Conservation (phyloP, 1,284 basidiomycete genomes). For the Microbotryum intermedium region DNA sequence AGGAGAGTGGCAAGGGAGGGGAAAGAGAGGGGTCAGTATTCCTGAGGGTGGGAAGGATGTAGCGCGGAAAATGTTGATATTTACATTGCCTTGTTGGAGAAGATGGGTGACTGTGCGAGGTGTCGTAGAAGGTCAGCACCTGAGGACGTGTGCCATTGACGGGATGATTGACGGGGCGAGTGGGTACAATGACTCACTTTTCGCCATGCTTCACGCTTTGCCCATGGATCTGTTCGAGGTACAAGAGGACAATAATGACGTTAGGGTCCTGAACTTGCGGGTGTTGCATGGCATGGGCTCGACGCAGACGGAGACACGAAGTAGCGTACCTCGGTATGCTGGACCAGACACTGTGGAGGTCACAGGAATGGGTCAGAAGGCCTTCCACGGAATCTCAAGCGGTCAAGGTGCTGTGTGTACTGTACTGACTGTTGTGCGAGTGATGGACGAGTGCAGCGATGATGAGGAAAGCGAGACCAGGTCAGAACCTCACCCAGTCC, state of each 20-base stretch:
- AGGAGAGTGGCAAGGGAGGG: not conserved
- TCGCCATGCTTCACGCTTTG: conserved; percentile 85
- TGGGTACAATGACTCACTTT: conserved; percentile 41
- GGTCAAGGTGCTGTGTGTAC: too few relatives aligned
- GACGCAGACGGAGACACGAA: not conserved
- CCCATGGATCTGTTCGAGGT: conserved; percentile 65
- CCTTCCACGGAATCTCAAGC: too few relatives aligned
- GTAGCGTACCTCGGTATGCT: conserved; percentile 51
- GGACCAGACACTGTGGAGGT: conserved; percentile 42
- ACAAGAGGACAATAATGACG: too few relatives aligned
- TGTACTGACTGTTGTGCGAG: too few relatives aligned
- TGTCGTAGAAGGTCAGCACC: not conserved
- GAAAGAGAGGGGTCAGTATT: too few relatives aligned
- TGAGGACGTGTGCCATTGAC: not conserved
- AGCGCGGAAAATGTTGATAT: not conserved
- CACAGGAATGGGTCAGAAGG: too few relatives aligned
- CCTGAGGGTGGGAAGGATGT: too few relatives aligned
- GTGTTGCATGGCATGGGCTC: not conserved
- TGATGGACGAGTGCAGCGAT: too few relatives aligned
- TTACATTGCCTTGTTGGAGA: conserved; percentile 59
- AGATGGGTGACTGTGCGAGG: conserved; percentile 54
- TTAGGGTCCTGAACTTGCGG: too few relatives aligned
- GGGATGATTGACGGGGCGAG: not conserved
- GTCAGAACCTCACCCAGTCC: too few relatives aligned
- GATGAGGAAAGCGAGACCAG: too few relatives aligned